Percentiles rank a stretch among this genome's conserved stretches.
These are phyloP conservation scores for Linderniella brevidens DNA, from an alignment of 257 asterid genomes.

Conservation along the genomic window DNA sequence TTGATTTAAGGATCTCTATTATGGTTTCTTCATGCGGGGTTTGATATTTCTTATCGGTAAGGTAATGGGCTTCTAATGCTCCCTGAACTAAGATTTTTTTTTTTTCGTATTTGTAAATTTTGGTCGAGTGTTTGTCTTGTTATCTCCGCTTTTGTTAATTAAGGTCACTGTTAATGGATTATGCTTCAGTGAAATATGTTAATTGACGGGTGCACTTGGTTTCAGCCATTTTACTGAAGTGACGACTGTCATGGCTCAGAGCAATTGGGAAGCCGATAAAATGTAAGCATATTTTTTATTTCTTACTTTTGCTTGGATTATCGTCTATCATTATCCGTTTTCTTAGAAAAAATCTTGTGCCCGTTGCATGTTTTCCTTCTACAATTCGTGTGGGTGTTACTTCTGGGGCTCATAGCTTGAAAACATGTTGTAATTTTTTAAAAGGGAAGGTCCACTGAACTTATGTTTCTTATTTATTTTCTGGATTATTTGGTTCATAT, in stretches of 20 bases:
- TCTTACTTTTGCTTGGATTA: background rate
- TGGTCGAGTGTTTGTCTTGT: background rate
- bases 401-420: no score
- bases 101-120: slow-evolving; percentile 8
- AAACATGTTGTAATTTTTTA: no score
- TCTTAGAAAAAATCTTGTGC: background rate
- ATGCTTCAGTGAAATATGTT: slow-evolving; percentile 14
- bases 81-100: background rate
- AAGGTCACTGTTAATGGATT: slow-evolving; percentile 13
- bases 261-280: slow-evolving; percentile 99
- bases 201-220: slow-evolving; percentile 9
- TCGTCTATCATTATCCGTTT: background rate
- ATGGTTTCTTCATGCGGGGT: slow-evolving; percentile 34
- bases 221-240: slow-evolving; percentile 8
- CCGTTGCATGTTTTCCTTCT: background rate
- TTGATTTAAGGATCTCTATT: slow-evolving; percentile 34
- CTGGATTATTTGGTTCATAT: no score
- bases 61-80: background rate
- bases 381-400: background rate
- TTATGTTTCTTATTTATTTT: no score
- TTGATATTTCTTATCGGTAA: slow-evolving; percentile 36
- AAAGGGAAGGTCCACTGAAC: no score
- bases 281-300: slow-evolving; percentile 29
- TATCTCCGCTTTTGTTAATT: slow-evolving; percentile 7
- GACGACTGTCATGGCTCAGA: slow-evolving; percentile 64